Evolutionary conservation across 306 rosid species (phyloP).

Genomic region (Ormosia semicastrata): DNA sequence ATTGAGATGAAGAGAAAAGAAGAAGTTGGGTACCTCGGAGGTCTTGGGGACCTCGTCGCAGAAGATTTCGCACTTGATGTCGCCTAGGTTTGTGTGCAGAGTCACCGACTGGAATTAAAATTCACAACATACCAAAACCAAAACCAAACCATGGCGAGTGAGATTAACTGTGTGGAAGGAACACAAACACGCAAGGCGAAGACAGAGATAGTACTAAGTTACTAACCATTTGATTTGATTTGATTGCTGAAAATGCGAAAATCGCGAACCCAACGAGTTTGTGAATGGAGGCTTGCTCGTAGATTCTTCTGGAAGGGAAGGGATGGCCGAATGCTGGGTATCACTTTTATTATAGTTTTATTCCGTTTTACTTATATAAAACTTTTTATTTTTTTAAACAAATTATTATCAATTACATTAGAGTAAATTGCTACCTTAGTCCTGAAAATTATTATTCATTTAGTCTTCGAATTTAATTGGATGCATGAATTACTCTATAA

Average conservation of each 20-base stretch:
- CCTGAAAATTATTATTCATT: too few species aligned
- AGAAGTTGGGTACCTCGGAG: constrained; percentile 56
- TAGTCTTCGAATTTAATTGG: too few species aligned
- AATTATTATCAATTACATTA: too few species aligned
- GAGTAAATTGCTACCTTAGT: too few species aligned
- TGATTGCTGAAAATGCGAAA: not conserved
- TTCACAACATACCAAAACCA: not conserved
- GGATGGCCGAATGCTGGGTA: too few species aligned
- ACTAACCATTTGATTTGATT: constrained; percentile 27
- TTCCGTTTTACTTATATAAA: too few species aligned
- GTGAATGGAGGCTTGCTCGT: not conserved
- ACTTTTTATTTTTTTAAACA: too few species aligned
- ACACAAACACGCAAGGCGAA: not conserved
- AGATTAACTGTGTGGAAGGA: not conserved
- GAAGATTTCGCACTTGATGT: constrained; percentile 89
- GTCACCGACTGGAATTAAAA: constrained; percentile 65
- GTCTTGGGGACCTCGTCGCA: constrained; percentile 92
- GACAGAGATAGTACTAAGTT: not conserved
- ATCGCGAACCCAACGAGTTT: not conserved
- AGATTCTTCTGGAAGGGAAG: not conserved
- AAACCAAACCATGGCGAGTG: not conserved
- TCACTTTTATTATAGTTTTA: too few species aligned
- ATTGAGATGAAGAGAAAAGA: not conserved
- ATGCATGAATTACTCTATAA: too few species aligned
- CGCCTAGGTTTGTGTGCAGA: constrained; percentile 92